Base-by-base conservation (phyloP, 2,329 filamentous ascomycete genomes). In the Colletotrichum lupini region DNA sequence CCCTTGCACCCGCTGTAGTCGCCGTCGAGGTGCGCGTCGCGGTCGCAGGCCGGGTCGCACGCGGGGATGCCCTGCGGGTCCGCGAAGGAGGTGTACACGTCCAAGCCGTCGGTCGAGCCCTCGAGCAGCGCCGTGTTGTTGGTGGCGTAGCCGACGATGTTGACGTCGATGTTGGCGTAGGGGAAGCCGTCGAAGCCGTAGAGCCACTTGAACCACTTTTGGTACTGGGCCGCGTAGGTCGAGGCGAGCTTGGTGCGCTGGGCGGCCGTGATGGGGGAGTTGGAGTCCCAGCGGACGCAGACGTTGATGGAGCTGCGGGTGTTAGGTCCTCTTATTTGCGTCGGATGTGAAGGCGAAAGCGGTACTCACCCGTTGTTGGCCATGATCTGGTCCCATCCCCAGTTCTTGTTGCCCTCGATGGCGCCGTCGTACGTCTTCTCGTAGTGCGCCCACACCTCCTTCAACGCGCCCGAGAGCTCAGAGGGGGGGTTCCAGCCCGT, bases 231-330 rank as follows among this genome's bases (percentile, higher is more conserved):
- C 49, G 81, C 76, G 6, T 84, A 77, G 1, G 80, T 80, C 5
- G 76, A 65, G 57, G 83, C 80, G 53, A 85, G 76, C 66, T 83
- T 76, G n/a, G 77, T 76, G 12, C 84, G 83, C 69, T 85, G 81
- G 0, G 78, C 83, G 5, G 80, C 81, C 1, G 81, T 82, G 5
- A 85, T 80, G 1, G 78, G 75, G 3, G 78, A 74, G 42, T 75
- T 78, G 1, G 82, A 84, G 68, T 86, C 84, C 84, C 85, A 86
- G 58, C 85, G 82, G 5, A 86, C 83, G 67, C 84, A 86, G 76
- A 82, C 81, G 76, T 83, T 81, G 74, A 84, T 78, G 19, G 68
- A 75, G 46, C 68, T 73, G 28, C 12, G 19, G 8, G 58, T 67
- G 59, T 59, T 7, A 56, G 22, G 22, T 35, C 4, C 12, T 3